Evolutionary conservation across 2,329 filamentous ascomycete species (phyloP), one percentile per base, ranked within the genome.

Genomic region (Dactylella cylindrospora): DNA sequence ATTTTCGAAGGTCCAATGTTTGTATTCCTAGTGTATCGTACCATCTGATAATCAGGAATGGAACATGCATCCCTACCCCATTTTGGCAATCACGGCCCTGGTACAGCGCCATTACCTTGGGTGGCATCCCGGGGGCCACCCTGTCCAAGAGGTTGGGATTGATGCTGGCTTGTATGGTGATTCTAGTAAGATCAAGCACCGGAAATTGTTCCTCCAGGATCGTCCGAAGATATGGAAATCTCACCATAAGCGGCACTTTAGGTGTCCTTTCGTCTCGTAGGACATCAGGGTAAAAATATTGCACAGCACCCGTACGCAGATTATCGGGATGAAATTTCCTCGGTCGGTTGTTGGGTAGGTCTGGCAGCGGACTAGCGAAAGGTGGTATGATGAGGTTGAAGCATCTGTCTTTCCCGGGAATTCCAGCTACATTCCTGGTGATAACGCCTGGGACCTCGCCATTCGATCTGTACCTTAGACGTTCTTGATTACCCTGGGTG

Each of bases 321-420:
- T 57, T 57, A 23, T 57, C 35, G 2, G 13, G 13, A 17, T 44
- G 41, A n/a, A 28, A 44, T 3, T 26, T 57, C 52, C 7, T 17
- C 17, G 4, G 7, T 31, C 12, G n/a, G 32, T 19, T 12, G 17
- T 15, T 15, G 19, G 3, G 25, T 15, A 5, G 52, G 52, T 8
- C 43, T 57, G n/a, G n/a, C n/a, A n/a, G n/a, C n/a, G n/a, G n/a
- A n/a, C n/a, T n/a, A n/a, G n/a, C n/a, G 19, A 49, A 29, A 5
- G 52, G 52, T 1, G 13, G 17, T 2, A 57, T 57, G 13, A 57
- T 44, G n/a, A n/a, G n/a, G 20, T 57, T 57, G 23, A 57, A 49
- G 10, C 52, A 57, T 44, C 52, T 32, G 8, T 43, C 22, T 5
- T 44, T 39, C 7, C 52, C 52, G 3, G 38, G 28, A 23, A 7